Percentiles rank a stretch among this genome's conserved stretches.
phyloP scores from a whole-genome alignment of 805 yeast genomes.

The Debaryomyces tyrocola region DNA sequence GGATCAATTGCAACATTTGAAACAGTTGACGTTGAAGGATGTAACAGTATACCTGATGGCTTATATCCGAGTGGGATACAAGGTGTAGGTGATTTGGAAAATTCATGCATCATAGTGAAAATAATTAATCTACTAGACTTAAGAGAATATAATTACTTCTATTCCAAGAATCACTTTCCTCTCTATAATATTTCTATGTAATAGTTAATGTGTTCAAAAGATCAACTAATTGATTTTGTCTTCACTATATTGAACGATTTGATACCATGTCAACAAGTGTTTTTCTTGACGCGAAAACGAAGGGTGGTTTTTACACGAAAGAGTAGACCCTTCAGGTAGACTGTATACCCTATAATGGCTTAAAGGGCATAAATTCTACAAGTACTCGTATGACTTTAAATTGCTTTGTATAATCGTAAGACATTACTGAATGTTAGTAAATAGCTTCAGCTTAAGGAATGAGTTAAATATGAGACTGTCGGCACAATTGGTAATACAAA shows the following conservation, averaged over 20 bases:
- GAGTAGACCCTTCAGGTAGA: too few relatives aligned
- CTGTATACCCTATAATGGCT: too few relatives aligned
- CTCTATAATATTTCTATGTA: neutral
- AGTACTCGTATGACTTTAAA: too few relatives aligned
- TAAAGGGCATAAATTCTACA: too few relatives aligned
- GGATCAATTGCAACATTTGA: slow-evolving; percentile 59
- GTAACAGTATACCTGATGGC: neutral
- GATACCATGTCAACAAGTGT: neutral
- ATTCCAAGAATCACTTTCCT: neutral
- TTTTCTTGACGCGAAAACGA: neutral
- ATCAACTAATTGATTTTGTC: neutral
- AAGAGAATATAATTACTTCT: neutral
- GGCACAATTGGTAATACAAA: too few relatives aligned
- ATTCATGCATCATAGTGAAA: slow-evolving; percentile 1
- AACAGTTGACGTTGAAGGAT: neutral
- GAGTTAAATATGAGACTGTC: too few relatives aligned
- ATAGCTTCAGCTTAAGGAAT: too few relatives aligned
- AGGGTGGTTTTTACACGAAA: too few relatives aligned
- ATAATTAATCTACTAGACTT: neutral
- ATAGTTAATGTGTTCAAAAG: neutral
- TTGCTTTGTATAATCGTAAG: too few relatives aligned
- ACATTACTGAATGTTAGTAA: too few relatives aligned
- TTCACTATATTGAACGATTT: neutral
- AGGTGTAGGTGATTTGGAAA: slow-evolving; percentile 7
- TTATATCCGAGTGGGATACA: neutral